A percentile compares a stretch with the other conserved stretches of the same genome.
These are phyloP conservation scores for Xylariaceae sp. DNA, from an alignment of 2,329 filamentous ascomycete species.

Conservation along the genomic window DNA sequence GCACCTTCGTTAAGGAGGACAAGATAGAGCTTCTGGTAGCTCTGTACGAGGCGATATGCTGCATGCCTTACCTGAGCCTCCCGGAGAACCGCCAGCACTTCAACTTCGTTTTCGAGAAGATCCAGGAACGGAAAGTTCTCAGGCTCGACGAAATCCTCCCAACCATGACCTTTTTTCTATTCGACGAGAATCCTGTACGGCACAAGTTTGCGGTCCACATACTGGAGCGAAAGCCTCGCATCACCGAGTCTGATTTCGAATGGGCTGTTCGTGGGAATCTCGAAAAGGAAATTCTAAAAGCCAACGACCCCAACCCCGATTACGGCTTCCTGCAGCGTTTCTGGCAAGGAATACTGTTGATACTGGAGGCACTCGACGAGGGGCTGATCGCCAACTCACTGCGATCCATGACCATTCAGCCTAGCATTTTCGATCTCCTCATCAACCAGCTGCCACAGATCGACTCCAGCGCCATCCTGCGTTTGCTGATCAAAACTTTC, in stretches of 20 bases:
- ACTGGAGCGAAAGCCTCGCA: conserved; percentile 56
- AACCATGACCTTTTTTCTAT: conserved; percentile 78
- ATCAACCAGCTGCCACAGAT: conserved; percentile 46
- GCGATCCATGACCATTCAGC: conserved; percentile 70
- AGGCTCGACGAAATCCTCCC: conserved; percentile 69
- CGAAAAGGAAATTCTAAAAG: conserved; percentile 55
- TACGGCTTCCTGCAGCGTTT: conserved; percentile 55
- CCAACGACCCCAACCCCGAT: conserved; percentile 39
- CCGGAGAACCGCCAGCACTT: conserved; percentile 53
- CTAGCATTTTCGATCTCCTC: conserved; percentile 57
- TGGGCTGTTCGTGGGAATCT: conserved; percentile 77
- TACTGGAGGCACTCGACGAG: conserved; percentile 66
- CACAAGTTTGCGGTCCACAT: conserved; percentile 60
- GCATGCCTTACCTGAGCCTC: conserved; percentile 63
- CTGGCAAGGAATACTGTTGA: conserved; percentile 69
- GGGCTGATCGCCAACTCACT: conserved; percentile 71
- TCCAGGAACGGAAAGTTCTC: conserved; percentile 72
- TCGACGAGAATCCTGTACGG: conserved; percentile 59
- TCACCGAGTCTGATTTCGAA: conserved; percentile 72
- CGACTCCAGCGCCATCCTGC: conserved; percentile 50
- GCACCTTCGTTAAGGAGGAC: conserved; percentile 32
- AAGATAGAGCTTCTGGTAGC: conserved; percentile 61
- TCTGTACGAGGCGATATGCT: conserved; percentile 84
- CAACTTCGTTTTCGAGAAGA: conserved; percentile 72
- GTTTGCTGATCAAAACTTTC: conserved; percentile 63